These are phyloP conservation scores for Phytophthora nicotianae DNA, from an alignment of 352 stramenopile species.

Conservation along the genomic window DNA sequence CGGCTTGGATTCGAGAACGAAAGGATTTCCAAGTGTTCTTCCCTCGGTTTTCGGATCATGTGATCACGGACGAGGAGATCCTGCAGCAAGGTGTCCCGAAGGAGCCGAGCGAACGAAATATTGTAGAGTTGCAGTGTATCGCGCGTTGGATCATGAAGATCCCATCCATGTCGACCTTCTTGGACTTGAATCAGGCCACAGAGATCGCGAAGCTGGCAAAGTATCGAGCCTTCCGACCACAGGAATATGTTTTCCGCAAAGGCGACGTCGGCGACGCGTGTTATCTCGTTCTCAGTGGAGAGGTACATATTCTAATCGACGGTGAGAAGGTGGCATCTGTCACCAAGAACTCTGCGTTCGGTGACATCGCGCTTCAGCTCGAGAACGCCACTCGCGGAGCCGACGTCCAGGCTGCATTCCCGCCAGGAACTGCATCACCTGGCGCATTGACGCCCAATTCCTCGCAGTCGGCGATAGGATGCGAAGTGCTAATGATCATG, in stretches of 20 bases:
- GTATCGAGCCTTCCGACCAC: constrained; percentile 55
- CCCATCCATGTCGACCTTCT: constrained; percentile 64
- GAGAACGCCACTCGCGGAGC: constrained; percentile 75
- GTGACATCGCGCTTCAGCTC: constrained; percentile 71
- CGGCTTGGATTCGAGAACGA: constrained; percentile 69
- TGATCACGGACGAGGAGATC: constrained; percentile 73
- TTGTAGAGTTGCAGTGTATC: constrained; percentile 75
- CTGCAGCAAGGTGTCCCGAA: constrained; percentile 66
- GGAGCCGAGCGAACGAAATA: constrained; percentile 64
- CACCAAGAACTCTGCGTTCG: constrained; percentile 69
- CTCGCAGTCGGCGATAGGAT: constrained; percentile 27
- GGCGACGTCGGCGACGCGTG: constrained; percentile 68
- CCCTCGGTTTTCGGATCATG: constrained; percentile 60
- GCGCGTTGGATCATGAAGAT: constrained; percentile 82
- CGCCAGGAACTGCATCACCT: constrained; percentile 2
- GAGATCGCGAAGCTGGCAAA: constrained; percentile 73
- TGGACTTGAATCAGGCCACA: constrained; percentile 69
- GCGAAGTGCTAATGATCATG: constrained; percentile 71
- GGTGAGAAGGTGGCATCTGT: constrained; percentile 57
- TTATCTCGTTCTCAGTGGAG: constrained; percentile 65
- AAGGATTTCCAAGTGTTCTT: constrained; percentile 84
- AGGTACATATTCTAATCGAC: constrained; percentile 74
- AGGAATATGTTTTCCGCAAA: constrained; percentile 68
- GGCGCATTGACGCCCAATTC: constrained; percentile 6
- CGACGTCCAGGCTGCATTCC: constrained; percentile 54